Percentiles rank a stretch among this genome's conserved stretches.
Evolutionary conservation across 2,329 filamentous ascomycete genomes (phyloP).

Genomic region (Alternaria triticina): DNA sequence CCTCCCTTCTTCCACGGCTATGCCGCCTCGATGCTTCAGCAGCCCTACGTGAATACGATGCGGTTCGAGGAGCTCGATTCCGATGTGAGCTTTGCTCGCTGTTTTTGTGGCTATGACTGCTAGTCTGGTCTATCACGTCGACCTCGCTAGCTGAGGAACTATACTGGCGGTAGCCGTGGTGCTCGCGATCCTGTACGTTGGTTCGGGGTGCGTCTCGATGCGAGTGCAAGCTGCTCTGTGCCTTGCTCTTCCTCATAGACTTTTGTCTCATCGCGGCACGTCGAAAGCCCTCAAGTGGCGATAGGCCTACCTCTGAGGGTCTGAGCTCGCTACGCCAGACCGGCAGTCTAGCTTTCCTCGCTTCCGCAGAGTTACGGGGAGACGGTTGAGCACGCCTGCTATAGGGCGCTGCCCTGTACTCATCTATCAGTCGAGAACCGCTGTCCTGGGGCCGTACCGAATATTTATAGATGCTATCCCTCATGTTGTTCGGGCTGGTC

Average conservation of each 20-base stretch:
- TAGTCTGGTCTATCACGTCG: too few species aligned
- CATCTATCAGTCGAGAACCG: neutral
- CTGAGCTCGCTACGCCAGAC: neutral
- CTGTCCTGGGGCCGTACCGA: neutral
- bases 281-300: neutral
- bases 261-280: neutral
- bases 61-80: neutral
- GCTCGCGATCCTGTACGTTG: neutral
- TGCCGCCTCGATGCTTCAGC: neutral
- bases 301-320: neutral
- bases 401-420: neutral
- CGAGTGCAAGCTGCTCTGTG: neutral
- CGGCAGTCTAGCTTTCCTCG: neutral
- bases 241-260: neutral
- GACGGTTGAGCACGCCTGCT: neutral
- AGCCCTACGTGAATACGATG: neutral
- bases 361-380: neutral
- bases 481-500: neutral
- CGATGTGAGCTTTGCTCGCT: neutral
- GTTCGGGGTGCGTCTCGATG: neutral
- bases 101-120: too few species aligned
- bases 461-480: neutral
- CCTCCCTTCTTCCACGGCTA: neutral
- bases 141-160: neutral
- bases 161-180: neutral